These are phyloP conservation scores for Colletotrichum somersetense DNA, from an alignment of 2,329 filamentous ascomycete species.

Conservation along the genomic window DNA sequence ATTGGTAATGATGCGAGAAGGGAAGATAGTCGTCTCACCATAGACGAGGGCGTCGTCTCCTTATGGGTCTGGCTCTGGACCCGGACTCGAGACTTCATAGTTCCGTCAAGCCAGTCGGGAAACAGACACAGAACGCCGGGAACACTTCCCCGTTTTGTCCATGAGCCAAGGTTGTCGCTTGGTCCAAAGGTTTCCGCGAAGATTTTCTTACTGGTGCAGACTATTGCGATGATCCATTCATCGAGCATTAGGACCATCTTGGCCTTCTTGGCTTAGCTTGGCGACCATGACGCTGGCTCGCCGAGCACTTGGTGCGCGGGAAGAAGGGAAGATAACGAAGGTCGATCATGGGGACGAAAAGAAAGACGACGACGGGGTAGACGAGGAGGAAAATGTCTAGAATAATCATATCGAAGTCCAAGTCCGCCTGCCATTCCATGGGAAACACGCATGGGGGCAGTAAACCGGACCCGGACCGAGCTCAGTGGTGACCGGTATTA, in stretches of 20 bases:
- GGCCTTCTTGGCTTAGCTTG: slow-evolving; percentile 27
- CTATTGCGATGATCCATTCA: neutral
- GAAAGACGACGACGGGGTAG: neutral
- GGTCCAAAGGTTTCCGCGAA: neutral
- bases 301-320: neutral
- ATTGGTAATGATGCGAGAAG: neutral
- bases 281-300: neutral
- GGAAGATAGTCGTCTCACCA: neutral
- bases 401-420: neutral
- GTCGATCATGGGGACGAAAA: neutral
- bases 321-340: neutral
- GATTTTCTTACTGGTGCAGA: slow-evolving; percentile 3
- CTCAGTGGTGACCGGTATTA: too few relatives aligned
- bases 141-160: neutral
- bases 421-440: neutral
- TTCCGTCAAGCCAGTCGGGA: neutral
- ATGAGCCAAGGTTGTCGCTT: neutral
- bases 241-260: slow-evolving; percentile 28
- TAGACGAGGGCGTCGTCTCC: neutral
- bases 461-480: neutral
- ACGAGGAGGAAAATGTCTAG: neutral
- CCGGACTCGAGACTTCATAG: too few relatives aligned
- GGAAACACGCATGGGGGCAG: neutral
- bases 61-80: neutral
- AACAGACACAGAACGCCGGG: neutral